Conservation (phyloP, 257 asterid genomes). For the Fraxinus americana region DNA sequence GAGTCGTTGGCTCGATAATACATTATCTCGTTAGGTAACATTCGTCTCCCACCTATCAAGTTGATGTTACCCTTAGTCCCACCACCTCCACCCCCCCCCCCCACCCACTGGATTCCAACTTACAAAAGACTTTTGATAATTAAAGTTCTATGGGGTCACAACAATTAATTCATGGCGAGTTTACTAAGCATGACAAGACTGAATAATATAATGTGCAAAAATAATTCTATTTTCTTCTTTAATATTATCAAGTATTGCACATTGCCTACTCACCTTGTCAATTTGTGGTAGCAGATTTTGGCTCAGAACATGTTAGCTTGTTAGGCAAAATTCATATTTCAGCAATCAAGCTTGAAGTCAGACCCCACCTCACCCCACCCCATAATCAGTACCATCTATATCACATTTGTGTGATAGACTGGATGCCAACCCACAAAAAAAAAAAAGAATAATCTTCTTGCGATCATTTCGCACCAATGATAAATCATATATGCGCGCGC, state of each 20-base stretch:
- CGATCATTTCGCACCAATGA: too few species aligned
- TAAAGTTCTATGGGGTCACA: not conserved
- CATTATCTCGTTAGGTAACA: not conserved
- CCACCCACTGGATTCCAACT: not conserved
- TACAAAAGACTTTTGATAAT: not conserved
- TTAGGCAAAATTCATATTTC: conserved; percentile 10
- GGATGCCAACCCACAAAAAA: conserved; percentile 13
- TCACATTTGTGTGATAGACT: conserved; percentile 14
- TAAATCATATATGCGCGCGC: too few species aligned
- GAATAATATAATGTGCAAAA: too few species aligned
- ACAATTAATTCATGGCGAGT: too few species aligned
- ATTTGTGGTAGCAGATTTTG: too few species aligned
- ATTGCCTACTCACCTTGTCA: too few species aligned
- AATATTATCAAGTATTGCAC: too few species aligned
- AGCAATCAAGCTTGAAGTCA: not conserved
- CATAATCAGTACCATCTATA: conserved; percentile 1
- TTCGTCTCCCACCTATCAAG: not conserved
- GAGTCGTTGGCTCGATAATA: not conserved
- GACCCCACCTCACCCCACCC: not conserved
- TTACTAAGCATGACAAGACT: too few species aligned
- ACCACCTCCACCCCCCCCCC: not conserved
- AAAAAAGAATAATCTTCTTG: too few species aligned
- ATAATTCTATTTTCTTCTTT: too few species aligned
- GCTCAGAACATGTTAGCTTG: not conserved
- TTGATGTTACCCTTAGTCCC: not conserved